Evolutionary conservation across 192 early-diverging fungal species (phyloP).

Genomic region (Phlyctochytrium arcticum): DNA sequence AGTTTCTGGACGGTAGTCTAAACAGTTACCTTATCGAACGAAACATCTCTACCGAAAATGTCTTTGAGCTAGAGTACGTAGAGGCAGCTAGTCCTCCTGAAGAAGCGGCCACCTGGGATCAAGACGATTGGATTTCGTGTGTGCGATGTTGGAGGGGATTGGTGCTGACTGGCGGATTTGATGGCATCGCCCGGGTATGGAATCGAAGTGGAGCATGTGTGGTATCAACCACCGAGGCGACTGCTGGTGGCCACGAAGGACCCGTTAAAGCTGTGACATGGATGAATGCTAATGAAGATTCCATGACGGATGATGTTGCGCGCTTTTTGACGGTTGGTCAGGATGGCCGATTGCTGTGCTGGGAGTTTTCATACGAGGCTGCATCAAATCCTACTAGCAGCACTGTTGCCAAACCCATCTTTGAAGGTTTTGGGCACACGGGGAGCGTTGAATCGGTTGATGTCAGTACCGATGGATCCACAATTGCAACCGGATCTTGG

Average conservation of each 20-base stretch:
- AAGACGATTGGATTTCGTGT: slow-evolving; percentile 91
- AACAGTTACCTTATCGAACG: slow-evolving; percentile 66
- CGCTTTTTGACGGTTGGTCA: slow-evolving; percentile 16
- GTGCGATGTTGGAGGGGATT: background rate
- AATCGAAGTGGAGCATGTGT: slow-evolving; percentile 52
- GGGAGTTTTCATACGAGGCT: slow-evolving; percentile 17
- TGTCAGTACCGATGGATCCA: slow-evolving; percentile 39
- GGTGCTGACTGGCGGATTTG: slow-evolving; percentile 78
- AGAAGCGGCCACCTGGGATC: slow-evolving; percentile 71
- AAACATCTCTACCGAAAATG: slow-evolving; percentile 70
- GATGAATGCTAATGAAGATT: slow-evolving; percentile 21
- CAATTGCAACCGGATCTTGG: slow-evolving; percentile 69
- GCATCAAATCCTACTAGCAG: background rate
- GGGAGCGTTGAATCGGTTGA: slow-evolving; percentile 74
- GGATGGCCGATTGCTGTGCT: slow-evolving; percentile 9
- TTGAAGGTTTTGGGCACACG: slow-evolving; percentile 64
- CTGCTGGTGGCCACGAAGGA: slow-evolving; percentile 61
- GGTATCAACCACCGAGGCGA: too few relatives aligned
- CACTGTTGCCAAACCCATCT: slow-evolving; percentile 1
- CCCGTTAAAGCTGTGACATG: slow-evolving; percentile 77
- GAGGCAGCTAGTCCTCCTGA: slow-evolving; percentile 85
- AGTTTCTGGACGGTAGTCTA: slow-evolving; percentile 79
- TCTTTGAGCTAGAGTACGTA: slow-evolving; percentile 87
- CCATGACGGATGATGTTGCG: background rate
- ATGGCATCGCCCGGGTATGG: slow-evolving; percentile 81